Percentiles rank a stretch among this genome's conserved stretches.
Conservation (phyloP, 2,329 filamentous ascomycete species). For the Penicillium sp. region DNA sequence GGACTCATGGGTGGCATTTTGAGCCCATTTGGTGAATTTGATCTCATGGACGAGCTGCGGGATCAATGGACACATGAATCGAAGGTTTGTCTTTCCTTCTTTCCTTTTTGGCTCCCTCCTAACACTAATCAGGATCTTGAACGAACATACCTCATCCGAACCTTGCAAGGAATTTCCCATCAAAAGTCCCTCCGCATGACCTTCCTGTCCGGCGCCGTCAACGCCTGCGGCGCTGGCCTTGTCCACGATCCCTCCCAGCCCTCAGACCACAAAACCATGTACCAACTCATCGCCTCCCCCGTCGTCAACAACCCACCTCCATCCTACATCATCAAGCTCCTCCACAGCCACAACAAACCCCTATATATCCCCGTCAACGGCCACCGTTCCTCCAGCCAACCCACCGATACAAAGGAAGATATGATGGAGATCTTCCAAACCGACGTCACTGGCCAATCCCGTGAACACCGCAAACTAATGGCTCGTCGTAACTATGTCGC, state of each 20-base stretch:
- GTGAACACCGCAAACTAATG: conserved; percentile 91
- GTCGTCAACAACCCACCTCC: conserved; percentile 86
- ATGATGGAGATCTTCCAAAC: conserved; percentile 99
- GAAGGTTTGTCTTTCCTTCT: conserved; percentile 53
- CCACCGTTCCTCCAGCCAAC: conserved; percentile 60
- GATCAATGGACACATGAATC: conserved; percentile 98
- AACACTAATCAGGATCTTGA: conserved; percentile 65
- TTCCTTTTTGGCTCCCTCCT: background rate
- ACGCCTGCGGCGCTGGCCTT: conserved; percentile 83
- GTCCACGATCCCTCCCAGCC: conserved; percentile 91
- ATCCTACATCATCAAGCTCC: conserved; percentile 81
- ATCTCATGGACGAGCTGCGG: conserved; percentile 86
- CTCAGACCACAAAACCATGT: conserved; percentile 97
- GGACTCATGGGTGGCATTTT: conserved; percentile 94
- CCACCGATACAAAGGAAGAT: conserved; percentile 93
- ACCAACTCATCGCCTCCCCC: conserved; percentile 89
- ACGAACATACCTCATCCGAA: conserved; percentile 91
- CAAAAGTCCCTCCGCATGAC: conserved; percentile 96
- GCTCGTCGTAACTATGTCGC: conserved; percentile 87
- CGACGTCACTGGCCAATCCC: conserved; percentile 75
- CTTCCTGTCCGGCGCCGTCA: conserved; percentile 87
- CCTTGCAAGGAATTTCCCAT: conserved; percentile 88
- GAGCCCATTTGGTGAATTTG: conserved; percentile 93
- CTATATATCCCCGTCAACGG: conserved; percentile 90
- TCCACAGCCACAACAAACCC: conserved; percentile 83